A percentile compares a stretch with the other conserved stretches of the same genome.
These are phyloP conservation scores for Heimioporus retisporus DNA, from an alignment of 1,284 basidiomycete genomes.

Conservation along the genomic window DNA sequence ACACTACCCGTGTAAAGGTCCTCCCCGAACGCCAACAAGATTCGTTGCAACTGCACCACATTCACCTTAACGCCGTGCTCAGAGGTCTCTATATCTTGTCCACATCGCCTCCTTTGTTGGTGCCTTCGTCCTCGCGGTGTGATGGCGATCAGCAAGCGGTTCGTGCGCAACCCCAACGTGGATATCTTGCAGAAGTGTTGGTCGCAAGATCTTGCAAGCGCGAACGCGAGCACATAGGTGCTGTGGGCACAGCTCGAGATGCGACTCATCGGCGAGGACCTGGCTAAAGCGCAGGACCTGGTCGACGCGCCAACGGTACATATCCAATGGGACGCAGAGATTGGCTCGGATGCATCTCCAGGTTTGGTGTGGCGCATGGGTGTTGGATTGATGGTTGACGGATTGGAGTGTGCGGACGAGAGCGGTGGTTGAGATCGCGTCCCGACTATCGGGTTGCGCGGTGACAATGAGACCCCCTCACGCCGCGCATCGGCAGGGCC, in stretches of 20 bases:
- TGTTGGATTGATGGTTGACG: conserved; percentile 53
- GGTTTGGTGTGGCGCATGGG: conserved; percentile 35
- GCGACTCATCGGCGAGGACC: conserved; percentile 34
- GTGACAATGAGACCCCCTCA: conserved; percentile 57
- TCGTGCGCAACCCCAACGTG: no score
- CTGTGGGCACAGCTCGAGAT: conserved; percentile 55
- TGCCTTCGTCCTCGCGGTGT: no score
- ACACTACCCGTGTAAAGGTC: no score
- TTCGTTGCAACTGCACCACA: no score
- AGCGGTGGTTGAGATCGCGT: conserved; percentile 19
- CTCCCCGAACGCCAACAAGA: no score
- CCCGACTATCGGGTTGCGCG: conserved; percentile 19
- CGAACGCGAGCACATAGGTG: conserved; percentile 50
- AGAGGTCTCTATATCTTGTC: no score
- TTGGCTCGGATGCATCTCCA: conserved; percentile 63
- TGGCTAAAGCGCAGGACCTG: conserved; percentile 60
- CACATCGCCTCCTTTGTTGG: no score
- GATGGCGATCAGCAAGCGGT: no score
- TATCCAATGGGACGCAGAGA: conserved; percentile 56
- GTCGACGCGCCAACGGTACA: conserved; percentile 63
- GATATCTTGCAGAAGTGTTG: no score
- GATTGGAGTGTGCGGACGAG: conserved; percentile 11
- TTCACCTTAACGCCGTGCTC: no score
- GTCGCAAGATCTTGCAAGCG: no score
- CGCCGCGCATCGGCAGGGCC: conserved; percentile 79